A percentile compares a stretch with the other conserved stretches of the same genome.
Evolutionary conservation across 495 filamentous ascomycete genomes (phyloP).

Genomic region (Ramalina intermedia): DNA sequence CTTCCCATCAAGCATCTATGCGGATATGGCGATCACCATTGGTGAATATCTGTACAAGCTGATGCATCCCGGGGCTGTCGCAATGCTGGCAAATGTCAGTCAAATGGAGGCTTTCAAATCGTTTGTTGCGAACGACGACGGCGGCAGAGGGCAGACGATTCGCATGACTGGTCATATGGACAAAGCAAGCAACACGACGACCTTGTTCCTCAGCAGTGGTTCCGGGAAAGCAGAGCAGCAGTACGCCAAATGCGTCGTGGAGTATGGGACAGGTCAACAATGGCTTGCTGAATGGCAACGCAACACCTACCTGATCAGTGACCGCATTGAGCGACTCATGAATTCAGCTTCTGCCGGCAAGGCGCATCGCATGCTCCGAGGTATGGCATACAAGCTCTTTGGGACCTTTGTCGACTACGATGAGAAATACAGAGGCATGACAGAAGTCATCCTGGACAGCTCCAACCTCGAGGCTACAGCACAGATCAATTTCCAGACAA

Average conservation of each 20-base stretch:
- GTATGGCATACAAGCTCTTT: slow-evolving; percentile 69
- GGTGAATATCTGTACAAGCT: slow-evolving; percentile 32
- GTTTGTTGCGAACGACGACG: slow-evolving; percentile 37
- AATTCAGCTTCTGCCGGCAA: slow-evolving; percentile 34
- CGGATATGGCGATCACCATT: slow-evolving; percentile 34
- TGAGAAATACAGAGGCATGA: slow-evolving; percentile 51
- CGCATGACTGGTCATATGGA: slow-evolving; percentile 28
- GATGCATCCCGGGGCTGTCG: slow-evolving; percentile 27
- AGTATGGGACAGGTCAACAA: slow-evolving; percentile 27
- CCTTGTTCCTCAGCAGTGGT: slow-evolving; percentile 17
- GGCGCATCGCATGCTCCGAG: slow-evolving; percentile 46
- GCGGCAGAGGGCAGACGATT: slow-evolving; percentile 31
- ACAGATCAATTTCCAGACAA: slow-evolving; percentile 49
- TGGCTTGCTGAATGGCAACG: slow-evolving; percentile 42
- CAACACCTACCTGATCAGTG: slow-evolving; percentile 39
- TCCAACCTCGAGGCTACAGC: slow-evolving; percentile 56
- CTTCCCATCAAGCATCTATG: slow-evolving; percentile 28
- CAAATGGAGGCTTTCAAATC: slow-evolving; percentile 48
- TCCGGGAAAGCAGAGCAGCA: slow-evolving; percentile 20
- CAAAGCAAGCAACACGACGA: slow-evolving; percentile 25
- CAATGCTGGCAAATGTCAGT: slow-evolving; percentile 37
- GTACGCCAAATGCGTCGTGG: slow-evolving; percentile 38
- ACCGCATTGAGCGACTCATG: slow-evolving; percentile 35
- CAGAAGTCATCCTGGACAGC: slow-evolving; percentile 64
- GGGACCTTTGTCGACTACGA: slow-evolving; percentile 56